These are phyloP conservation scores for Penicillium sp. DNA, from an alignment of 2,329 filamentous ascomycete genomes.

Conservation along the genomic window DNA sequence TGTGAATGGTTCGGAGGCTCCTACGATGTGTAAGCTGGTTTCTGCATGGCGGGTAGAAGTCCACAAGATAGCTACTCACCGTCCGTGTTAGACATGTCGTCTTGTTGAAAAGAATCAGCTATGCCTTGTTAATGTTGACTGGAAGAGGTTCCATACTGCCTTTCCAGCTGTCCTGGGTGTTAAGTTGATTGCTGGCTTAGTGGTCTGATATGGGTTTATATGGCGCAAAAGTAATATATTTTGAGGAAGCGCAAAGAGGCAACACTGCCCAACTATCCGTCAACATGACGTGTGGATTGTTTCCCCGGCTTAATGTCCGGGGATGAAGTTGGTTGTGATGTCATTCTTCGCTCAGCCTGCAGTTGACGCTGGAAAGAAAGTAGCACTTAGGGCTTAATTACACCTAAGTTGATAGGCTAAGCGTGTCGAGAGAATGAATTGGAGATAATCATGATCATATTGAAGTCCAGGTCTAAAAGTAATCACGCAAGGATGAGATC, in stretches of 20 bases:
- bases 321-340: background rate
- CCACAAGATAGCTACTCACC: background rate
- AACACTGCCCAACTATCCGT: background rate
- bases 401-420: background rate
- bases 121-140: background rate
- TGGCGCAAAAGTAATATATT: background rate
- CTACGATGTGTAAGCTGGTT: constrained; percentile 4
- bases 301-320: background rate
- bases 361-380: background rate
- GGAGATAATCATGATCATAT: constrained; percentile 16
- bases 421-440: background rate
- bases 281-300: background rate
- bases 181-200: background rate
- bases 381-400: background rate
- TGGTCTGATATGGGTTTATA: background rate
- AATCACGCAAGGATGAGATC: constrained; percentile 2
- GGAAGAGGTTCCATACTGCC: constrained; percentile 5
- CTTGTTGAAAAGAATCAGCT: constrained; percentile 4
- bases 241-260: background rate
- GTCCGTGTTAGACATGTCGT: constrained; percentile 8
- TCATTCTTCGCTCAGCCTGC: background rate
- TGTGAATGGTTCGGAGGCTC: constrained; percentile 14
- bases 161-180: constrained; percentile 12
- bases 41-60: background rate
- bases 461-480: constrained; percentile 13